These are phyloP conservation scores for Wilhelminamyces savonicus DNA, from an alignment of 805 yeast species.

Conservation along the genomic window DNA sequence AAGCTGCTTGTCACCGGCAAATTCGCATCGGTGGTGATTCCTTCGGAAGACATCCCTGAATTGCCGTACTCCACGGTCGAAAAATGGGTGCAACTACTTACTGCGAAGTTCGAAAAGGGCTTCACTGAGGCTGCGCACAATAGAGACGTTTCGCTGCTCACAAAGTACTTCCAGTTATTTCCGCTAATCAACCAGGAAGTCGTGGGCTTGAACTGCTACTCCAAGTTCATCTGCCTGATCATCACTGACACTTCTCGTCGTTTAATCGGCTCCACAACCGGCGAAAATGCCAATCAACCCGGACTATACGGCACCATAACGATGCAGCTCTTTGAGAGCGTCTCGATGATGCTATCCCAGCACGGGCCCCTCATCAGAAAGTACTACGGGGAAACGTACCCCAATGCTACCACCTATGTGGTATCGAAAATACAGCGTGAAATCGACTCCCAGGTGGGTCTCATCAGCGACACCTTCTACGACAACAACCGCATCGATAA, in stretches of 20 bases:
- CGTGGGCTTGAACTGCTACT: constrained; percentile 72
- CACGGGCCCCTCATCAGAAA: constrained; percentile 73
- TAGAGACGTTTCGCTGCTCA: constrained; percentile 62
- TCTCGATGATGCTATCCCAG: constrained; percentile 78
- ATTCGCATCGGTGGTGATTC: constrained; percentile 77
- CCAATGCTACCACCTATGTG: constrained; percentile 54
- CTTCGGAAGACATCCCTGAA: constrained; percentile 81
- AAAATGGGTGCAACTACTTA: constrained; percentile 56
- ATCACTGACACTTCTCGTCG: constrained; percentile 73
- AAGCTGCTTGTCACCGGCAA: constrained; percentile 47
- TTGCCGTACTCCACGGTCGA: constrained; percentile 54
- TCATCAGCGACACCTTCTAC: constrained; percentile 79
- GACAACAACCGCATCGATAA: constrained; percentile 62
- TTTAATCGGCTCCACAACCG: constrained; percentile 42
- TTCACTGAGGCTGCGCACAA: constrained; percentile 66
- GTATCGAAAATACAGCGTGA: constrained; percentile 75
- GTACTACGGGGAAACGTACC: constrained; percentile 54
- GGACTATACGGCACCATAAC: constrained; percentile 57
- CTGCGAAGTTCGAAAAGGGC: constrained; percentile 48
- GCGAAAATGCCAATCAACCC: constrained; percentile 19
- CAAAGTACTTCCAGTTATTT: constrained; percentile 77
- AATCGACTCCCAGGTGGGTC: constrained; percentile 87
- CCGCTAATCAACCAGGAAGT: constrained; percentile 75
- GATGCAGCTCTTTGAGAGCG: constrained; percentile 71
- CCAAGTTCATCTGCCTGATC: constrained; percentile 79